Evolutionary conservation across 257 asterid genomes (phyloP), one percentile per base, ranked within the genome.

Genomic region (Perilla frutescens): DNA sequence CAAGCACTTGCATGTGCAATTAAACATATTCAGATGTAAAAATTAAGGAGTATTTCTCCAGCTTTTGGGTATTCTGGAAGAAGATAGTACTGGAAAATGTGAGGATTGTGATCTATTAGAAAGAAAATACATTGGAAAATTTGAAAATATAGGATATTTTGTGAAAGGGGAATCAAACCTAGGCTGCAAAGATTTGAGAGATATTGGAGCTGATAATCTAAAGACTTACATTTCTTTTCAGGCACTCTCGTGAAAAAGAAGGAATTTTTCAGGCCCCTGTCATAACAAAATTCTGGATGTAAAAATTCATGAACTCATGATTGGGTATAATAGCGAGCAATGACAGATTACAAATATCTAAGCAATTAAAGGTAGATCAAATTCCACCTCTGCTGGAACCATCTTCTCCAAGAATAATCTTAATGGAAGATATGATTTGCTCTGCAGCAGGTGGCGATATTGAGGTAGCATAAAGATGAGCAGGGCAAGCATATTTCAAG

Each of bases 241-340:
- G 98, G 80, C 99, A 95, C 79, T 91, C 98, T 74, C 97, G 89
- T 51, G 99, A 94, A 83, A 94, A 94, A 8, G 99, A 96, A 71
- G 98, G 99, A 75, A 91, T 90, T 86, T 94, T 94, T 57, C 81
- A 96, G 67, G 99, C 97, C 72, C 99, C 99, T 94, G 79, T 39
- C 60, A 47, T 43, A 48, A 70, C 53, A 73, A 81, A 81, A 61
- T 53, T 37, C 74, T 49, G n/a, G 32, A 62, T 14, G 50, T 45
- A 39, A 71, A 20, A 20, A 20, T 20, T 20, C 26, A 20, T 20
- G n/a, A 66, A 67, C 45, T 39, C 73, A 48, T 3, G 34, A 66
- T 26, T 45, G 37, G 48, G 11, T 32, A 26, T 31, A 1, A 20
- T 20, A 20, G 26, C 26, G 26, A 20, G 26, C 48, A 71, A 68